Evolutionary conservation across 2,329 filamentous ascomycete genomes (phyloP), one percentile per base, ranked within the genome.

Genomic region (Epichloe sp.): DNA sequence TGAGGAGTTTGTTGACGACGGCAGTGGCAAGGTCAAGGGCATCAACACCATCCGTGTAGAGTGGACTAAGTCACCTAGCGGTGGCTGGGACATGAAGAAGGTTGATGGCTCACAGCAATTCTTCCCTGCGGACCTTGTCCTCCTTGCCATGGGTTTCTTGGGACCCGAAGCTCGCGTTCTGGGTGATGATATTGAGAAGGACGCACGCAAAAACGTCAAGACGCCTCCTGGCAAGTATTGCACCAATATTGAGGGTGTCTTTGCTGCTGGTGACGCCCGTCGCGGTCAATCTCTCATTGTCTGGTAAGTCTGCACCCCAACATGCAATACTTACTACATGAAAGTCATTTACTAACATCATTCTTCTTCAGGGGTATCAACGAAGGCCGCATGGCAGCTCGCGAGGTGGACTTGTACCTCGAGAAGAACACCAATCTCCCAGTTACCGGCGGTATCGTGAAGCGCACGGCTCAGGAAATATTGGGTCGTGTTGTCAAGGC

Each of bases 81-180:
- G 90, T 58, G 90, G 90, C 44, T 97, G 91, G 91, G 91, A 96
- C 70, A 96, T 97, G 89, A 95, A 95, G 79, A 91, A 95, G 68
- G 77, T 95, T 35, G 90, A 95, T 58, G 89, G 87, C 38, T 91
- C 86, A 55, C 86, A 95, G 73, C 83, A 96, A 66, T 94, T 94
- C 78, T 96, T 96, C 85, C 88, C 88, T 38, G 91, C 91, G 31
- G 91, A 97, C 63, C 80, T 97, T 41, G 90, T 97, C 44, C 80
- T 96, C 44, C 76, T 97, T 47, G 95, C 91, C 48, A 96, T 97
- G 91, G 91, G 91, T 65, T 97, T 97, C 84, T 72, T 96, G 56
- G 91, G 91, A 10, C 90, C 90, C 6, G 91, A 97, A 72, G 87
- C 87, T 59, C 85, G 88, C 57, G 82, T 95, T 40, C 78, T 96